Evolutionary conservation across 208 protist genomes (phyloP).

Genomic region (Trypanosoma lewisi): DNA sequence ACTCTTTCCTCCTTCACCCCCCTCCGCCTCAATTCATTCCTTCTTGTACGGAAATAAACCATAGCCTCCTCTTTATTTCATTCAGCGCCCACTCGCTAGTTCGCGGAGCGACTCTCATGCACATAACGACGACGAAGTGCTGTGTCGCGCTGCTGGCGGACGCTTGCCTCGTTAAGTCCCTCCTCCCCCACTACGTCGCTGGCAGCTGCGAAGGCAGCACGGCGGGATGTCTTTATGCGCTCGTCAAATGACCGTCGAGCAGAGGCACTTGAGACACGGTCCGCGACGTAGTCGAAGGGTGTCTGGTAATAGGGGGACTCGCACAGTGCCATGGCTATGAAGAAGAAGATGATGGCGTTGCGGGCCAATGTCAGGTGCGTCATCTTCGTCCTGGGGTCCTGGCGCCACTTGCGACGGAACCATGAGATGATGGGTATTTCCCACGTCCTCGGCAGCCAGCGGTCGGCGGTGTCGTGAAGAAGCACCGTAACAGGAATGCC

Average conservation of each 20-base stretch:
- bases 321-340: constrained; percentile 59
- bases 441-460: constrained; percentile 67
- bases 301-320: constrained; percentile 40
- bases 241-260: constrained; percentile 50
- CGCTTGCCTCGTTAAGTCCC: constrained; percentile 69
- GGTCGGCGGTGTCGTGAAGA: constrained; percentile 69
- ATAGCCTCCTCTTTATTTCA: background rate
- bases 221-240: constrained; percentile 65
- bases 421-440: constrained; percentile 69
- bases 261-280: constrained; percentile 51
- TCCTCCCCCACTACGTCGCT: constrained; percentile 67
- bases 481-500: constrained; percentile 78
- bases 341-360: constrained; percentile 70
- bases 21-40: too few relatives aligned
- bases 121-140: constrained; percentile 79
- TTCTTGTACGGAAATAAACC: background rate
- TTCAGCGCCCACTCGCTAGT: constrained; percentile 16
- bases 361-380: constrained; percentile 48
- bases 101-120: constrained; percentile 46
- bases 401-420: constrained; percentile 70
- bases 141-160: constrained; percentile 79
- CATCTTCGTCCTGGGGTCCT: constrained; percentile 55
- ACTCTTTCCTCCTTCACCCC: background rate
- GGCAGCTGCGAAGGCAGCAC: constrained; percentile 56
- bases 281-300: constrained; percentile 72